These are phyloP conservation scores for Cadophora sp. DNA, from an alignment of 2,329 filamentous ascomycete species.

Conservation along the genomic window DNA sequence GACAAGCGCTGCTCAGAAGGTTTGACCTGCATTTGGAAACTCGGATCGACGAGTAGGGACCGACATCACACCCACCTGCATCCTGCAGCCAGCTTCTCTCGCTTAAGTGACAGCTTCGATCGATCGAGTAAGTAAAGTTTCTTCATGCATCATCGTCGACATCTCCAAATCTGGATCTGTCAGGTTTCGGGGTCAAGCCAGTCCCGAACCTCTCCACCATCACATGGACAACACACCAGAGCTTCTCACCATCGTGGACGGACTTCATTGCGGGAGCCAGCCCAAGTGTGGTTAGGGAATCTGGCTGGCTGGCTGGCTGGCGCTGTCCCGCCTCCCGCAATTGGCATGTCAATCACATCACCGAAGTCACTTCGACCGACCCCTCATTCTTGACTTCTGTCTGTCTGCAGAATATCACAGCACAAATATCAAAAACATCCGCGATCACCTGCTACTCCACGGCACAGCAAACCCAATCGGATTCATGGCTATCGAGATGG, in stretches of 20 bases:
- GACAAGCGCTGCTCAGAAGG: conserved; percentile 27
- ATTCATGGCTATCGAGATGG: not conserved
- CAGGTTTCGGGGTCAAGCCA: not conserved
- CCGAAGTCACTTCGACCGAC: not conserved
- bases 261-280: conserved; percentile 2
- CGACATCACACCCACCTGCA: conserved; percentile 32
- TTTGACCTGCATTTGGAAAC: conserved; percentile 18
- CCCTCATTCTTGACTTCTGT: not conserved
- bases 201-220: not conserved
- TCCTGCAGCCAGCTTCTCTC: conserved; percentile 32
- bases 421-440: not conserved
- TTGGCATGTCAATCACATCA: conserved; percentile 4
- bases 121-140: conserved; percentile 28
- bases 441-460: not conserved
- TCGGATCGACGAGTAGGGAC: conserved; percentile 30
- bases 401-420: conserved; percentile 9
- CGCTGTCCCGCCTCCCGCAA: conserved; percentile 15
- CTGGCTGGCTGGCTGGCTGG: not conserved
- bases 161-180: not conserved
- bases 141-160: conserved; percentile 17
- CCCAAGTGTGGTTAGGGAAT: conserved; percentile 1
- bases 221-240: not conserved
- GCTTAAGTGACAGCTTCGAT: conserved; percentile 4
- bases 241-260: not conserved
- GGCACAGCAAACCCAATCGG: conserved; percentile 3